A percentile compares a stretch with the other conserved stretches of the same genome.
Conservation (phyloP, 2,329 filamentous ascomycete genomes). For the Hypoxylon sp. region DNA sequence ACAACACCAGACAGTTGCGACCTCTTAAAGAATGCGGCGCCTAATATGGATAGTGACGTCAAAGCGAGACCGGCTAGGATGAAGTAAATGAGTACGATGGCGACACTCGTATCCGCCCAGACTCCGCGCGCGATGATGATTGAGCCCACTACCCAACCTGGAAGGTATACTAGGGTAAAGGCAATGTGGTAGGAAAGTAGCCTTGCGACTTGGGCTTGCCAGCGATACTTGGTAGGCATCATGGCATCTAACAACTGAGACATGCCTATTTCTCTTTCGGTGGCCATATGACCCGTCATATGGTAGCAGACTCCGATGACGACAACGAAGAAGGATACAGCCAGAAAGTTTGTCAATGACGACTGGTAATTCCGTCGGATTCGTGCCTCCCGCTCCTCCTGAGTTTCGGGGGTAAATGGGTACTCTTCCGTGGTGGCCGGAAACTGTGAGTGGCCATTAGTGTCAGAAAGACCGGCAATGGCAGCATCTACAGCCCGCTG, state of each 20-base stretch:
- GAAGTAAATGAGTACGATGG: constrained; percentile 80
- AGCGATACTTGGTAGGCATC: constrained; percentile 82
- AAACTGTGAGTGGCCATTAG: constrained; percentile 55
- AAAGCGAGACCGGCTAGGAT: constrained; percentile 82
- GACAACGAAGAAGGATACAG: constrained; percentile 82
- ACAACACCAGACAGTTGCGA: constrained; percentile 90
- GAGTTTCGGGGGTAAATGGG: constrained; percentile 80
- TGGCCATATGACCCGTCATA: constrained; percentile 86
- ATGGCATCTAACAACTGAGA: constrained; percentile 91
- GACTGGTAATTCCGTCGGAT: constrained; percentile 81
- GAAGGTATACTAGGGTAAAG: constrained; percentile 84
- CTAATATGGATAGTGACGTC: constrained; percentile 84
- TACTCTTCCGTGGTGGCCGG: constrained; percentile 73
- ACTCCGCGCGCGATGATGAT: constrained; percentile 74
- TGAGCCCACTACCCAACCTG: constrained; percentile 85
- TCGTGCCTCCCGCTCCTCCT: constrained; percentile 73
- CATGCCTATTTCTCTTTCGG: constrained; percentile 89
- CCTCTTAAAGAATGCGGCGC: constrained; percentile 86
- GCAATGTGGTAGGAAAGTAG: constrained; percentile 84
- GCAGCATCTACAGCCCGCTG: constrained; percentile 83
- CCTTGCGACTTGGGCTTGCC: constrained; percentile 84
- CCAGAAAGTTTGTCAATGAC: constrained; percentile 81
- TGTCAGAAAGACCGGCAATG: constrained; percentile 70
- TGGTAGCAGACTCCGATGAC: constrained; percentile 89
- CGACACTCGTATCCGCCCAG: constrained; percentile 74